phyloP scores from a whole-genome alignment of 2,329 filamentous ascomycete species.

The Trichophyton benhamiae region DNA sequence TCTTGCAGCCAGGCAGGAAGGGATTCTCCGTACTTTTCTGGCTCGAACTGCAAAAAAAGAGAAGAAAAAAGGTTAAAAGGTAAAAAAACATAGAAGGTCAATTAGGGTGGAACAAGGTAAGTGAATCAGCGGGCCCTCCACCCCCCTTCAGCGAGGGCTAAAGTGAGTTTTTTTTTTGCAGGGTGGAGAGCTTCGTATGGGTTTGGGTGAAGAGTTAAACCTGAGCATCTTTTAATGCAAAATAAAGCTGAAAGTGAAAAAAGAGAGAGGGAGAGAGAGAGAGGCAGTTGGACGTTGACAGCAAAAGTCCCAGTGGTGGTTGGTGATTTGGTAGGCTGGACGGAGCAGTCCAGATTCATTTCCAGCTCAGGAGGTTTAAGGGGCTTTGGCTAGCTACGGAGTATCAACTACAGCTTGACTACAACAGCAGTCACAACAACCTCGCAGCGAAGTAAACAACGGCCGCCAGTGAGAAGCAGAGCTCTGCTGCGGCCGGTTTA shows the following conservation, averaged over 20 bases:
- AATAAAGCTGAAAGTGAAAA: neutral
- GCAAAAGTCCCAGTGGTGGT: neutral
- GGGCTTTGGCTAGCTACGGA: too few relatives aligned
- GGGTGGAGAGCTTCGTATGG: slow-evolving; percentile 6
- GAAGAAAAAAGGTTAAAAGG: neutral
- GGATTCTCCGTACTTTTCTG: neutral
- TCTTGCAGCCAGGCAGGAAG: neutral
- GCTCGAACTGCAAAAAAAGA: too few relatives aligned
- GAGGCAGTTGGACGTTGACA: neutral
- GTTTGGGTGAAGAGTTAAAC: neutral
- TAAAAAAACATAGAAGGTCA: neutral
- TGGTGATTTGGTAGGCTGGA: neutral
- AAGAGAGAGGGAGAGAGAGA: neutral
- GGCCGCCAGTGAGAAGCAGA: neutral
- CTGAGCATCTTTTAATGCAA: neutral
- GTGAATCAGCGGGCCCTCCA: neutral
- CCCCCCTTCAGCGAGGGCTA: neutral
- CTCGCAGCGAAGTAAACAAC: neutral
- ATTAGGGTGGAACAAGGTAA: slow-evolving; percentile 2
- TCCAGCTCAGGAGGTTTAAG: too few relatives aligned
- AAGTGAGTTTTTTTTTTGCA: neutral
- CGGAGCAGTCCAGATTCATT: too few relatives aligned
- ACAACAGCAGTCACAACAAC: too few relatives aligned
- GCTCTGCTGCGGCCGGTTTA: neutral
- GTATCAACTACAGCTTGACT: too few relatives aligned